A percentile compares a stretch with the other conserved stretches of the same genome.
Evolutionary conservation across 163 green algal species (phyloP).

Genomic region (Chlorella variabilis): DNA sequence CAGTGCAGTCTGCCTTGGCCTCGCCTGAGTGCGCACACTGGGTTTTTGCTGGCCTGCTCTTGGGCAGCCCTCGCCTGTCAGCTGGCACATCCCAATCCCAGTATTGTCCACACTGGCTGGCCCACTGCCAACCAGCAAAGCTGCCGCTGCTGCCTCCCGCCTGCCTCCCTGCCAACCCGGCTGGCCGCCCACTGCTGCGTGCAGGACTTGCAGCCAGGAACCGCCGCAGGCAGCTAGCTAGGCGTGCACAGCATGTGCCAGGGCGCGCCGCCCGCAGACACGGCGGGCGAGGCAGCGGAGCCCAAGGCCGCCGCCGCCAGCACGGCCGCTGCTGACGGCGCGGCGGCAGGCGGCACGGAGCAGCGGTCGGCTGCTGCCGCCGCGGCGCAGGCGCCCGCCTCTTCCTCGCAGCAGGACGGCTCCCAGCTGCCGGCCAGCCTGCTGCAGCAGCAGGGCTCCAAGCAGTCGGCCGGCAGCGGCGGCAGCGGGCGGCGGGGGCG

Average conservation of each 20-base stretch:
- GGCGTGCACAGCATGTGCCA: background rate
- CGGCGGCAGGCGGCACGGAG: background rate
- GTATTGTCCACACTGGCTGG: no score
- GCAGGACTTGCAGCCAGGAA: no score
- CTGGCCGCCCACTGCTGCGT: no score
- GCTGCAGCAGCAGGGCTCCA: constrained; percentile 4
- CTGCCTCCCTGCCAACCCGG: no score
- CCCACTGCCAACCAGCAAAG: no score
- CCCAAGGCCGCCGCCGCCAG: background rate
- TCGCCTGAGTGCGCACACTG: no score
- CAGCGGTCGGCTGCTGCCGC: background rate
- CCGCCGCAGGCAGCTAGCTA: background rate
- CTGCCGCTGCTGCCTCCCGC: no score
- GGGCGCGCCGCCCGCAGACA: background rate
- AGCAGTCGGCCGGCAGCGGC: constrained; percentile 6
- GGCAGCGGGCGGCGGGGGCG: background rate
- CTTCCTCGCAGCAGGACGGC: constrained; percentile 7
- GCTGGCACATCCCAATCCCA: no score
- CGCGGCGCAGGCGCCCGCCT: background rate
- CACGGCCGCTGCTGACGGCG: no score
- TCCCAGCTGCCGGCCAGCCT: constrained; percentile 19
- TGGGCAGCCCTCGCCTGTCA: no score
- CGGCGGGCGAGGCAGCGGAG: background rate
- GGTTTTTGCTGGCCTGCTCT: no score
- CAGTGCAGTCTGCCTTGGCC: no score